Conservation (phyloP, 2,329 filamentous ascomycete genomes). For the Penicillium sp. region DNA sequence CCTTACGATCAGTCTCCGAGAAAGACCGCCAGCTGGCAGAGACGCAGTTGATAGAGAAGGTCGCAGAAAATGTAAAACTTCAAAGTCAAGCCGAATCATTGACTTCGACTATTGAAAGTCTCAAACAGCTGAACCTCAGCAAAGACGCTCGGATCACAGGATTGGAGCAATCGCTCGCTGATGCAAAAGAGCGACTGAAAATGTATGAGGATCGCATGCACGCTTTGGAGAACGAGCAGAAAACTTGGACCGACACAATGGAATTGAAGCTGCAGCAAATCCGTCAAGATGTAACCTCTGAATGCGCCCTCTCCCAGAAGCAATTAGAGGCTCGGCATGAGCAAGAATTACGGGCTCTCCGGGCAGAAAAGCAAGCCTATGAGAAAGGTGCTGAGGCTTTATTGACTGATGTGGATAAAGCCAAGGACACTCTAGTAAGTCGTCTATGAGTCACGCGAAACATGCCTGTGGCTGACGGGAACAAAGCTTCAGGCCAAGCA, state of each 20-base stretch:
- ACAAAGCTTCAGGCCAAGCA: conserved; percentile 17
- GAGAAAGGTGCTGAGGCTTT: conserved; percentile 15
- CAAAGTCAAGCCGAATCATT: conserved; percentile 21
- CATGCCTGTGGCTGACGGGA: conserved; percentile 8
- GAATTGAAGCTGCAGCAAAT: conserved; percentile 20
- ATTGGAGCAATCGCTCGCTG: conserved; percentile 16
- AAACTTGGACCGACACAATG: conserved; percentile 16
- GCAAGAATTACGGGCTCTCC: conserved; percentile 22
- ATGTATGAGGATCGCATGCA: conserved; percentile 13
- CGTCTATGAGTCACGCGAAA: too few relatives aligned
- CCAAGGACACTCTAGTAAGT: conserved; percentile 24
- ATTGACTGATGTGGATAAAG: conserved; percentile 16
- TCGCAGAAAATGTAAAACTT: conserved; percentile 21
- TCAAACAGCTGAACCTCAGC: conserved; percentile 12
- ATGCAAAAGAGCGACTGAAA: conserved; percentile 13
- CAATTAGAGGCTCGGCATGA: conserved; percentile 29
- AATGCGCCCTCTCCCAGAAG: conserved; percentile 23
- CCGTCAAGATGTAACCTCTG: conserved; percentile 28
- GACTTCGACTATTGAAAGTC: conserved; percentile 12
- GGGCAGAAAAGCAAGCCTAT: conserved; percentile 22
- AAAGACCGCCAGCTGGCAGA: conserved; percentile 13
- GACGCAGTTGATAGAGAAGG: conserved; percentile 20
- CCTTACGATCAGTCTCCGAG: not conserved
- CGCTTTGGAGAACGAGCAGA: conserved; percentile 19
- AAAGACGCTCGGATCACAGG: conserved; percentile 18